A percentile compares a stretch with the other conserved stretches of the same genome.
Conservation (phyloP, 2,329 filamentous ascomycete species). For the Zymoseptoria crescenta region DNA sequence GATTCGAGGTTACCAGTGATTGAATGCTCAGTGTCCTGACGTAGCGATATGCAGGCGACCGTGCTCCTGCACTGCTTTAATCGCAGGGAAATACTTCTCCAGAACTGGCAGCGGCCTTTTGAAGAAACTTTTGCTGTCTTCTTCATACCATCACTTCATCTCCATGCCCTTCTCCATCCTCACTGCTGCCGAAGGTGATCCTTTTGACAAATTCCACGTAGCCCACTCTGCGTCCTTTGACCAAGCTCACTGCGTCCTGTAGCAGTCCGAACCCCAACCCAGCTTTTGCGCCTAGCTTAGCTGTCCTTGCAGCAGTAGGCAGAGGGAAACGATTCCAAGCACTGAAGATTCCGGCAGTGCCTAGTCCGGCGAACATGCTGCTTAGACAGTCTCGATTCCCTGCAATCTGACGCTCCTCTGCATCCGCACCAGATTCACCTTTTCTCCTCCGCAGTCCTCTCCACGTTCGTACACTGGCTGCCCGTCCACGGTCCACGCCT, state of each 20-base stretch:
- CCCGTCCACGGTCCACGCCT: slow-evolving; percentile 66
- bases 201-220: slow-evolving; percentile 58
- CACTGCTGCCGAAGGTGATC: slow-evolving; percentile 15
- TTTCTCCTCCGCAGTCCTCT: slow-evolving; percentile 24
- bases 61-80: neutral
- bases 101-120: neutral
- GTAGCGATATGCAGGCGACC: neutral
- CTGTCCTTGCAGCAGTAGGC: slow-evolving; percentile 53
- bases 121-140: neutral
- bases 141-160: neutral
- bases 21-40: neutral
- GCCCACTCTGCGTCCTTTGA: slow-evolving; percentile 62
- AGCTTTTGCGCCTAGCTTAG: slow-evolving; percentile 69
- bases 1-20: neutral
- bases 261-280: slow-evolving; percentile 72
- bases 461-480: slow-evolving; percentile 50
- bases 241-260: slow-evolving; percentile 65
- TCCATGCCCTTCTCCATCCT: slow-evolving; percentile 1
- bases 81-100: neutral
- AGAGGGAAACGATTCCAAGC: slow-evolving; percentile 75
- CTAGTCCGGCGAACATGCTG: slow-evolving; percentile 73
- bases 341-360: slow-evolving; percentile 80
- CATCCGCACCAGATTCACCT: slow-evolving; percentile 14
- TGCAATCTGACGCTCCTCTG: slow-evolving; percentile 35
- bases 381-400: slow-evolving; percentile 63